Evolutionary conservation across 192 early-diverging fungal genomes (phyloP).

Genomic region (Chytriomyces confervae): DNA sequence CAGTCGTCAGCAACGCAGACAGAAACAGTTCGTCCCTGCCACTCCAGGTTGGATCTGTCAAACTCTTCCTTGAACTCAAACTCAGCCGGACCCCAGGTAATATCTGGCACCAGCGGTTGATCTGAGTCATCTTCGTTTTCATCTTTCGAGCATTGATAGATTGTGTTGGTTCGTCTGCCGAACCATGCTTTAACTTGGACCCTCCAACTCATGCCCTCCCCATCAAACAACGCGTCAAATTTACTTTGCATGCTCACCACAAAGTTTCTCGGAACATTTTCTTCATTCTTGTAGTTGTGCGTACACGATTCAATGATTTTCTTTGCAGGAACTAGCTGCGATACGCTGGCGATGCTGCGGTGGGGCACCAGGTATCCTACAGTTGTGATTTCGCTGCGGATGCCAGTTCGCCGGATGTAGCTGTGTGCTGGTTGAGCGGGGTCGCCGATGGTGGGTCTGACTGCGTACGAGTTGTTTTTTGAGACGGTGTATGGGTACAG

Average conservation of each 20-base stretch:
- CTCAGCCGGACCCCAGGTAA: constrained; percentile 10
- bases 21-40: constrained; percentile 33
- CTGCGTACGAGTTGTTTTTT: constrained; percentile 2
- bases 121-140: not conserved
- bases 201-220: constrained; percentile 30
- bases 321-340: constrained; percentile 19
- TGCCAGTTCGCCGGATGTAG: not conserved
- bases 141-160: not conserved
- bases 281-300: not conserved
- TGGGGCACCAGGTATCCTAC: constrained; percentile 29
- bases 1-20: constrained; percentile 30
- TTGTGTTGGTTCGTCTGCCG: not conserved
- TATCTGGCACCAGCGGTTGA: not conserved
- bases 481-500: constrained; percentile 11
- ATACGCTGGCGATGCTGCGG: constrained; percentile 13
- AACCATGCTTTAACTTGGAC: constrained; percentile 28
- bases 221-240: constrained; percentile 31
- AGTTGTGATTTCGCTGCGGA: constrained; percentile 31
- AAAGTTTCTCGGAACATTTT: not conserved
- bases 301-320: not conserved
- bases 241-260: constrained; percentile 18
- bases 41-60: constrained; percentile 32
- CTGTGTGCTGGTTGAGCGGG: not conserved
- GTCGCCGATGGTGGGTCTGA: constrained; percentile 3
- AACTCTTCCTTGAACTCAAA: constrained; percentile 27